Evolutionary conservation across 2,329 filamentous ascomycete species (phyloP), one percentile per base, ranked within the genome.

Genomic region (Knufia petricola): DNA sequence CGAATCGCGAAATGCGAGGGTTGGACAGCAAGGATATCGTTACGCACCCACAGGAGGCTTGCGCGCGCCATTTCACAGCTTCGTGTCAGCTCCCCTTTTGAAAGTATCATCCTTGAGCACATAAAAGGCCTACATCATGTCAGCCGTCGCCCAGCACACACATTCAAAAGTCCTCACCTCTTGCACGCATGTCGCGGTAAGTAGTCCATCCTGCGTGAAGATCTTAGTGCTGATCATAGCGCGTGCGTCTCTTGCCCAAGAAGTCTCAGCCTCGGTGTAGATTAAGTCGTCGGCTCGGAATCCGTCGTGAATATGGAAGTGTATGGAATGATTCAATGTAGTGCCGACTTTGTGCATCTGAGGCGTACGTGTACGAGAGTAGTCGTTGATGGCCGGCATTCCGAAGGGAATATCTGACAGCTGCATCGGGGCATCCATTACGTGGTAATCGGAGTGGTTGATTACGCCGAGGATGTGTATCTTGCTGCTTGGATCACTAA

Each of bases 271-370:
- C 34, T 58, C 55, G 34, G 55, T 50, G 28, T 58, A 58, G 19
- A 50, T 34, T 31, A 57, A 37, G 21, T 58, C 53, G 24, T 58
- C 56, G 6, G 56, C 56, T 20, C 56, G 50, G 41, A 57, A 57
- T 1, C 54, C 55, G 17, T 54, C 47, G 32, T 58, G 53, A 3
- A 42, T 39, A 19, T 58, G 55, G 21, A 58, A 56, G 40, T 57
- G 53, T n/a, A 58, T 50, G 1, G 50, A 48, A 28, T 58, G 56
- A 34, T 58, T 58, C n/a, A 58, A 48, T 48, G 51, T 55, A 6
- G 56, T 58, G 51, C 51, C 51, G 49, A 58, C 51, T 32, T 57
- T 58, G 43, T 54, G 40, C 1, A 39, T 42, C 9, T 40, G 21
- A 9, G 50, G 36, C 3, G 28, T 46, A 2, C 21, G 49, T 10